Evolutionary conservation across 1,284 basidiomycete genomes (phyloP).

Genomic region (Malassezia caprae): DNA sequence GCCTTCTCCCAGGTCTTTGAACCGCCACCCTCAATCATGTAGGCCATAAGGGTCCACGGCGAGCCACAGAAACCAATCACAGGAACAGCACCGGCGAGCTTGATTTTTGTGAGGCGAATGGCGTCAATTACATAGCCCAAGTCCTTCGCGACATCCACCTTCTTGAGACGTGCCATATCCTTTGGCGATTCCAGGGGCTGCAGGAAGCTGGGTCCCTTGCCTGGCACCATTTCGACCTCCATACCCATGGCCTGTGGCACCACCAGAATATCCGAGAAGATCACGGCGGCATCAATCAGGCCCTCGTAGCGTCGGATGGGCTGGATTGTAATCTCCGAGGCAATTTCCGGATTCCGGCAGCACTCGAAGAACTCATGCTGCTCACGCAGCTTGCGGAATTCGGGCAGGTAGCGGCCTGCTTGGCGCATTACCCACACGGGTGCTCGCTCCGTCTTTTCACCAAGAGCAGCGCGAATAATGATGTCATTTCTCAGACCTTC

Average conservation of each 20-base stretch:
- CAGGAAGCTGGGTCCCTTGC: slow-evolving; percentile 44
- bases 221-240: slow-evolving; percentile 44
- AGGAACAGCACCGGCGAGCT: slow-evolving; percentile 45
- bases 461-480: slow-evolving; percentile 73
- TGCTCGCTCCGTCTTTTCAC: slow-evolving; percentile 76
- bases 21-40: slow-evolving; percentile 48
- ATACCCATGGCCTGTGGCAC: slow-evolving; percentile 48
- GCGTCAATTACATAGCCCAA: slow-evolving; percentile 47
- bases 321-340: slow-evolving; percentile 46
- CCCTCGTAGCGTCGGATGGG: slow-evolving; percentile 44
- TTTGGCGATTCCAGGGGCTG: slow-evolving; percentile 37
- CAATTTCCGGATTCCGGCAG: slow-evolving; percentile 43
- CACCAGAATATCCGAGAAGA: slow-evolving; percentile 47
- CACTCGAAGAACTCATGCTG: slow-evolving; percentile 47
- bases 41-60: slow-evolving; percentile 48
- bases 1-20: slow-evolving; percentile 45
- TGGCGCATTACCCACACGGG: slow-evolving; percentile 99
- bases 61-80: slow-evolving; percentile 47
- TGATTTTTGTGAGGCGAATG: slow-evolving; percentile 35
- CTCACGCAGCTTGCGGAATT: slow-evolving; percentile 45
- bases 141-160: slow-evolving; percentile 46
- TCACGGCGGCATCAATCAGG: slow-evolving; percentile 45
- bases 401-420: slow-evolving; percentile 83
- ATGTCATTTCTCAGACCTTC: slow-evolving; percentile 70
- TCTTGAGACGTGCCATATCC: slow-evolving; percentile 39